Conservation (phyloP, 2,329 filamentous ascomycete species). For the Pseudocercospora crystallina region DNA sequence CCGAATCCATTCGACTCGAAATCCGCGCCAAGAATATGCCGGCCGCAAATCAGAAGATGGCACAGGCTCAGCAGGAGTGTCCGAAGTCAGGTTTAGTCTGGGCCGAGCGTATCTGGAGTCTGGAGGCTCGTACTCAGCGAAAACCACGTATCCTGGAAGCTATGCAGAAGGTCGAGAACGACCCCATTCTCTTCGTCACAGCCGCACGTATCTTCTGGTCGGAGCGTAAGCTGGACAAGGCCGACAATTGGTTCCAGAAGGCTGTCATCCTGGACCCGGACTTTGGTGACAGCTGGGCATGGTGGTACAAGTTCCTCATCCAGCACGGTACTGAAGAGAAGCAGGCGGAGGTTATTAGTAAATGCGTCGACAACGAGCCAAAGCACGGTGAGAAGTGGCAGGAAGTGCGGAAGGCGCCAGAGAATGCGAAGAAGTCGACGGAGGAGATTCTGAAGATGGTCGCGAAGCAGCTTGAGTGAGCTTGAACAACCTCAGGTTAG, state of each 20-base stretch:
- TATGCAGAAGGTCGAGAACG: conserved; percentile 94
- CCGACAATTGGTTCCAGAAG: conserved; percentile 96
- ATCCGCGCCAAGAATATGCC: conserved; percentile 77
- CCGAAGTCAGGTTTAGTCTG: conserved; percentile 85
- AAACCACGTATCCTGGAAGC: conserved; percentile 90
- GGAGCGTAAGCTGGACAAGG: conserved; percentile 88
- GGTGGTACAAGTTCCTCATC: conserved; percentile 91
- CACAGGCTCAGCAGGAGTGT: conserved; percentile 86
- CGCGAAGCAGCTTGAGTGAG: conserved; percentile 44
- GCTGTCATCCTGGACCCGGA: conserved; percentile 85
- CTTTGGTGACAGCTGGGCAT: conserved; percentile 90
- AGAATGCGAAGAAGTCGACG: conserved; percentile 69
- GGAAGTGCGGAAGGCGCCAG: conserved; percentile 77
- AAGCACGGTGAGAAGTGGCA: conserved; percentile 94
- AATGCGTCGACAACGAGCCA: conserved; percentile 81
- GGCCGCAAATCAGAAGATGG: conserved; percentile 91
- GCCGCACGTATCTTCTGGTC: conserved; percentile 96
- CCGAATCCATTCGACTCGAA: conserved; percentile 91
- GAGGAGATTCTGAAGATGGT: conserved; percentile 85
- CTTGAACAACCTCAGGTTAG: too few species aligned
- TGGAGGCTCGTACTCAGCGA: conserved; percentile 87
- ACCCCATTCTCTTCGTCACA: conserved; percentile 83
- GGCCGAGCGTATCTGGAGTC: conserved; percentile 92
- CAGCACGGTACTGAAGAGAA: conserved; percentile 97
- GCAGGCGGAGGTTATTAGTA: conserved; percentile 75